These are phyloP conservation scores for Amanita pseudoporphyria DNA, from an alignment of 768 basidiomycete genomes.

Conservation along the genomic window DNA sequence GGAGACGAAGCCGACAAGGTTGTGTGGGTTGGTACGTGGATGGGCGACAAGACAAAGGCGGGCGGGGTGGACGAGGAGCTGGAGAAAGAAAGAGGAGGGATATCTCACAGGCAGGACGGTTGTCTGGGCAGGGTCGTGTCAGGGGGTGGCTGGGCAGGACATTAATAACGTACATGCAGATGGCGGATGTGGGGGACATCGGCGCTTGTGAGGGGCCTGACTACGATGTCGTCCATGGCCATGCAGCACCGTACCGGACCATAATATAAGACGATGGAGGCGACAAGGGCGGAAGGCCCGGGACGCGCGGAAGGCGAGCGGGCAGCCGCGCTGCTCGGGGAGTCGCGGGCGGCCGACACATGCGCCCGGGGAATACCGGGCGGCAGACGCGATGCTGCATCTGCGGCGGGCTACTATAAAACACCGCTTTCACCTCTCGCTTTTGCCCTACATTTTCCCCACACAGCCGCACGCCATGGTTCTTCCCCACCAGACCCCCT, in stretches of 20 bases:
- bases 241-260: neutral
- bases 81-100: slow-evolving; percentile 34
- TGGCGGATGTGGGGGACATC: slow-evolving; percentile 26
- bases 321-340: neutral
- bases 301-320: too few species aligned
- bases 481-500: slow-evolving; percentile 65
- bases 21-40: slow-evolving; percentile 15
- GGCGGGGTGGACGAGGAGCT: slow-evolving; percentile 32
- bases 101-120: slow-evolving; percentile 30
- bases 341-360: neutral
- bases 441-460: slow-evolving; percentile 7
- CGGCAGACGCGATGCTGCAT: neutral
- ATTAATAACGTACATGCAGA: slow-evolving; percentile 28
- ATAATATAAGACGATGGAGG: neutral
- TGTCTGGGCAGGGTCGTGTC: slow-evolving; percentile 15
- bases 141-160: neutral
- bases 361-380: too few species aligned
- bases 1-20: slow-evolving; percentile 35
- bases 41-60: slow-evolving; percentile 34
- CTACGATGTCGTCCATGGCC: slow-evolving; percentile 16
- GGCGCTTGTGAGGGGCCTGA: slow-evolving; percentile 24
- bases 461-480: slow-evolving; percentile 39
- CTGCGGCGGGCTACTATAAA: slow-evolving; percentile 14
- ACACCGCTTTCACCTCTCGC: slow-evolving; percentile 8
- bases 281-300: too few species aligned